Percentiles rank a stretch among this genome's conserved stretches.
These are phyloP conservation scores for Scytalidium lignicola DNA, from an alignment of 2,329 filamentous ascomycete species.

Conservation along the genomic window DNA sequence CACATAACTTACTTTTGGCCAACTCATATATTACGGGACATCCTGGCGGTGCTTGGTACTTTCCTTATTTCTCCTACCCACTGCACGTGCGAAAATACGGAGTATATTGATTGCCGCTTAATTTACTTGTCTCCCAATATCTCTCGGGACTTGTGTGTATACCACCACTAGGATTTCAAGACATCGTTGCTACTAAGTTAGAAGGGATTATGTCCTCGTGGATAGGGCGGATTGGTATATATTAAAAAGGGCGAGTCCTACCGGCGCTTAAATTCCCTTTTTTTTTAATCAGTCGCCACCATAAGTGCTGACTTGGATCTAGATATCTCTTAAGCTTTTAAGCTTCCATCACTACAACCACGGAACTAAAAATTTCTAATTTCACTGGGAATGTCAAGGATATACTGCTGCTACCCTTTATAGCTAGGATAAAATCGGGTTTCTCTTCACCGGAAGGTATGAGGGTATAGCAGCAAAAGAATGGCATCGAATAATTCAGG, in stretches of 20 bases:
- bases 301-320: no score
- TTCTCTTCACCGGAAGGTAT: constrained; percentile 12
- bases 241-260: not conserved
- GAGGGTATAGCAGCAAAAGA: constrained; percentile 21
- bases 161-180: no score
- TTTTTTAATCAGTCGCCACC: not conserved
- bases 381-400: constrained; percentile 18
- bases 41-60: not conserved
- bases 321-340: constrained; percentile 1
- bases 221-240: no score
- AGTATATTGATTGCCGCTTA: not conserved
- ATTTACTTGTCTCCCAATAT: no score
- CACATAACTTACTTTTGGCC: not conserved
- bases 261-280: not conserved
- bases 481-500: constrained; percentile 40
- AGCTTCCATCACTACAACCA: constrained; percentile 6
- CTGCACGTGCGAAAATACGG: not conserved
- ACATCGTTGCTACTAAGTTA: no score
- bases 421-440: constrained; percentile 19
- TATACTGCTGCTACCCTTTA: constrained; percentile 13
- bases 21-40: not conserved
- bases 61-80: not conserved
- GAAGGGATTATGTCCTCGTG: not conserved
- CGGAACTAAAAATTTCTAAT: constrained; percentile 6
- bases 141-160: no score